A percentile compares a stretch with the other conserved stretches of the same genome.
Conservation (phyloP, 805 yeast genomes). For the Ogataea neopini region DNA sequence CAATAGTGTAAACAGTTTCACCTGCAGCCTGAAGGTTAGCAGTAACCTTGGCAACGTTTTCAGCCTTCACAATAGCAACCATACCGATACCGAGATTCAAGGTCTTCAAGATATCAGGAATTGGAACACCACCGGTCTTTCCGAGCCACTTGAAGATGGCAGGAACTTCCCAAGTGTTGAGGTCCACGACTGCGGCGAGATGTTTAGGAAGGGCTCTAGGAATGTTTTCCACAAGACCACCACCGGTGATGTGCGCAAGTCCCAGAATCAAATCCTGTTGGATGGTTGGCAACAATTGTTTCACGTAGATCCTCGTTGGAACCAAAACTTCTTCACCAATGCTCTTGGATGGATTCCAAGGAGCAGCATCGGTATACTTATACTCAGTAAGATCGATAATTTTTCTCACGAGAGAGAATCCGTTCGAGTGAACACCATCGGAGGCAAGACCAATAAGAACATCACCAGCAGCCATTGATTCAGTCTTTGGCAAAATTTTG, state of each 20-base stretch:
- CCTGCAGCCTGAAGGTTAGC: slow-evolving; percentile 59
- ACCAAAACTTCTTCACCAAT: slow-evolving; percentile 84
- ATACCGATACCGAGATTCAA: slow-evolving; percentile 96
- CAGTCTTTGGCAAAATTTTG: slow-evolving; percentile 69
- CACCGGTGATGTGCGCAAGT: slow-evolving; percentile 97
- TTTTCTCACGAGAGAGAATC: slow-evolving; percentile 91
- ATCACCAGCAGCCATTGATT: slow-evolving; percentile 74
- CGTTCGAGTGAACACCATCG: slow-evolving; percentile 95
- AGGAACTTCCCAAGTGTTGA: slow-evolving; percentile 79
- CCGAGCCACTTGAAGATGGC: slow-evolving; percentile 94
- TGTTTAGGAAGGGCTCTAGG: slow-evolving; percentile 89
- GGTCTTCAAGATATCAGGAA: slow-evolving; percentile 81
- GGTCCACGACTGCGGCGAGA: slow-evolving; percentile 80
- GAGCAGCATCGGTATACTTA: slow-evolving; percentile 73
- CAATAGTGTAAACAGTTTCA: slow-evolving; percentile 74
- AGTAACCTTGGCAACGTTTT: slow-evolving; percentile 59
- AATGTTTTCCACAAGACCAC: slow-evolving; percentile 93
- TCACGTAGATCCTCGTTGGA: slow-evolving; percentile 95
- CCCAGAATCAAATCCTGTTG: slow-evolving; percentile 73
- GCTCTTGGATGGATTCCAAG: slow-evolving; percentile 74
- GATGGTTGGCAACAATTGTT: slow-evolving; percentile 77
- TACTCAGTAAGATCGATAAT: slow-evolving; percentile 78
- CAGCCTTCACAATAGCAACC: slow-evolving; percentile 80
- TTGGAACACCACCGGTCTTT: slow-evolving; percentile 85
- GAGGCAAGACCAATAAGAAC: slow-evolving; percentile 84